Percentiles rank a stretch among this genome's conserved stretches.
Conservation (phyloP, 192 early-diverging fungal species). For the Coemansia sp. region DNA sequence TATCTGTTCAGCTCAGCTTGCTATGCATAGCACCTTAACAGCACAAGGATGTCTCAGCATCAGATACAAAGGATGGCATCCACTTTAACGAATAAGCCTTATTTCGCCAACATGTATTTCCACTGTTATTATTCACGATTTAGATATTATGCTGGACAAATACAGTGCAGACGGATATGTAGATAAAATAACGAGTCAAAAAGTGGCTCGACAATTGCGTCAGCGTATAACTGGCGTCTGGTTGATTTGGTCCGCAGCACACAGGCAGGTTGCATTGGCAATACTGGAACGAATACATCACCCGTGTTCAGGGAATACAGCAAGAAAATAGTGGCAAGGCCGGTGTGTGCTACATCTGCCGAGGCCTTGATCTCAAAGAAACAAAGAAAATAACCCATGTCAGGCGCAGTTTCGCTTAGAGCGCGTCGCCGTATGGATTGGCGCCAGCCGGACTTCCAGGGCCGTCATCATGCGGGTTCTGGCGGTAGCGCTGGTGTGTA, state of each 20-base stretch:
- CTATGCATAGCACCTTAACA: too few relatives aligned
- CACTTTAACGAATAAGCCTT: too few relatives aligned
- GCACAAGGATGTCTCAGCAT: too few relatives aligned
- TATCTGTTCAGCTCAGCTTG: too few relatives aligned
- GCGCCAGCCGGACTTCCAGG: constrained; percentile 21
- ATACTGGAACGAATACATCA: constrained; percentile 1
- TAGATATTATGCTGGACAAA: background rate
- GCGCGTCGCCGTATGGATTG: constrained; percentile 32
- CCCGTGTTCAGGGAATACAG: constrained; percentile 1
- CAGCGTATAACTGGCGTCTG: background rate
- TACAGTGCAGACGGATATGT: background rate
- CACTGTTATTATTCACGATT: too few relatives aligned
- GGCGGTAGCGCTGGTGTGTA: constrained; percentile 42
- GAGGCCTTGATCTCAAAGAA: background rate
- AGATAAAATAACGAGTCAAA: background rate
- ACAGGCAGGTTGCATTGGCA: background rate
- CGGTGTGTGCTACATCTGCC: background rate
- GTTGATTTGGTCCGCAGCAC: background rate
- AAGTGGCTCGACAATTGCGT: background rate
- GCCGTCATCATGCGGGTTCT: constrained; percentile 41
- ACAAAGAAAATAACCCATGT: constrained; percentile 2
- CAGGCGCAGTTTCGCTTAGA: constrained; percentile 10
- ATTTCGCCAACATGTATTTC: too few relatives aligned
- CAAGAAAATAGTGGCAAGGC: constrained; percentile 1
- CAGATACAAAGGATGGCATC: too few relatives aligned